Evolutionary conservation across 148 eudicot genomes (phyloP), one percentile per base, ranked within the genome.

Genomic region (Diospyros lotus): DNA sequence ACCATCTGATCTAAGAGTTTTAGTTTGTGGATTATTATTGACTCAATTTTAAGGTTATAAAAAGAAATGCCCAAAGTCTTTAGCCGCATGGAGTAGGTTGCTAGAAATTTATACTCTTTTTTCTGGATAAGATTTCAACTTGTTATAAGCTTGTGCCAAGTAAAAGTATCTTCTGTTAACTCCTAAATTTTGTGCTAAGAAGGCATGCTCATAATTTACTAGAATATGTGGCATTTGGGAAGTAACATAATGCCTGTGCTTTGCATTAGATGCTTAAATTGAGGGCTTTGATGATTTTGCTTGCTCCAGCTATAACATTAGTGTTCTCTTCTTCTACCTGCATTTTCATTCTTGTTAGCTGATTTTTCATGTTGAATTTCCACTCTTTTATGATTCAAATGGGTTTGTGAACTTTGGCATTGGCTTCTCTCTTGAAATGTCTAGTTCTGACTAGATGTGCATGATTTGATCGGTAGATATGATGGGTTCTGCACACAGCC

Each of bases 401-500:
- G 53, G 53, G 6, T 7, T 56, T 10, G 4, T 56, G 6, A 56
- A 56, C 17, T 56, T 56, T 4, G 52, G 8, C 6, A 56, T 56
- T 4, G 12, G 50, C 48, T 42, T 40, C 41, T 17, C 54, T 44
- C 48, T 51, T 62, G 12, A 14, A 2, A 13, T 46, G 52, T 50
- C 62, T 11, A 45, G 38, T 62, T 69, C 8, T 43, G 73, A 68
- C 56, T 46, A 39, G 39, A 45, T 53, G 60, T 73, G 3, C 13
- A 56, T 41, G 48, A 55, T 60, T 44, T 55, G 43, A 53, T n/a
- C 46, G 73, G 44, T 62, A 88, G 89, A 85, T 74, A 83, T 86
- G 89, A 71, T 79, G 54, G 81, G 78, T 51, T 28, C 76, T 78
- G 54, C 76, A 51, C 12, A 75, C 14, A 46, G 66, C 12, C 61